These are phyloP conservation scores for Trametes elegans DNA, from an alignment of 768 basidiomycete genomes.

Conservation along the genomic window DNA sequence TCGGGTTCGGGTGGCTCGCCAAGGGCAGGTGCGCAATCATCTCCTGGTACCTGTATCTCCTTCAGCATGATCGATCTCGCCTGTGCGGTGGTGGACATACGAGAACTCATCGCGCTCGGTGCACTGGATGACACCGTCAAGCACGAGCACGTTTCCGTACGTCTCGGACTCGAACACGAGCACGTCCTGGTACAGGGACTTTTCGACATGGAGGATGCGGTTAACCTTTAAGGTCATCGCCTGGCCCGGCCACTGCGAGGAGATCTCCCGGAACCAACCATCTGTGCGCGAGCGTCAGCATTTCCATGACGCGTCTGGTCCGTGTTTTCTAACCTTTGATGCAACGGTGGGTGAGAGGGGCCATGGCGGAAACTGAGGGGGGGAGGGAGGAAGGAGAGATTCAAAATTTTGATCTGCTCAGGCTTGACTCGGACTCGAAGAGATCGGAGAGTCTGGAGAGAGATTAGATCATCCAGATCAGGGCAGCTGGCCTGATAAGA, in stretches of 20 bases:
- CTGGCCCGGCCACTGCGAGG: slow-evolving; percentile 95
- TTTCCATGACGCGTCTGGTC: background rate
- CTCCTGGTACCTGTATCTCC: slow-evolving; percentile 81
- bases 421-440: background rate
- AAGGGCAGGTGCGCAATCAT: slow-evolving; percentile 99
- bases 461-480: slow-evolving; percentile 2
- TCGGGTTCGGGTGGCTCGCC: slow-evolving; percentile 93
- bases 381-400: slow-evolving; percentile 14
- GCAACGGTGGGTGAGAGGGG: slow-evolving; percentile 37
- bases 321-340: slow-evolving; percentile 28
- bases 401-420: slow-evolving; percentile 19
- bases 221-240: slow-evolving; percentile 97
- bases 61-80: slow-evolving; percentile 4
- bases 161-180: slow-evolving; percentile 96
- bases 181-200: slow-evolving; percentile 93
- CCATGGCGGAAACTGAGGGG: slow-evolving; percentile 28
- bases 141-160: slow-evolving; percentile 93
- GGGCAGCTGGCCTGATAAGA: no score
- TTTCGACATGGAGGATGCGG: slow-evolving; percentile 91
- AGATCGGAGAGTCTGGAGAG: background rate
- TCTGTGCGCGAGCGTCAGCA: slow-evolving; percentile 39
- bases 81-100: slow-evolving; percentile 46
- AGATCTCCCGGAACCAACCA: slow-evolving; percentile 96
- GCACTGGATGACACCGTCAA: slow-evolving; percentile 95
- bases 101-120: slow-evolving; percentile 99